A percentile compares a stretch with the other conserved stretches of the same genome.
These are phyloP conservation scores for Gossypium anomalum DNA, from an alignment of 345 rosid genomes.

Conservation along the genomic window DNA sequence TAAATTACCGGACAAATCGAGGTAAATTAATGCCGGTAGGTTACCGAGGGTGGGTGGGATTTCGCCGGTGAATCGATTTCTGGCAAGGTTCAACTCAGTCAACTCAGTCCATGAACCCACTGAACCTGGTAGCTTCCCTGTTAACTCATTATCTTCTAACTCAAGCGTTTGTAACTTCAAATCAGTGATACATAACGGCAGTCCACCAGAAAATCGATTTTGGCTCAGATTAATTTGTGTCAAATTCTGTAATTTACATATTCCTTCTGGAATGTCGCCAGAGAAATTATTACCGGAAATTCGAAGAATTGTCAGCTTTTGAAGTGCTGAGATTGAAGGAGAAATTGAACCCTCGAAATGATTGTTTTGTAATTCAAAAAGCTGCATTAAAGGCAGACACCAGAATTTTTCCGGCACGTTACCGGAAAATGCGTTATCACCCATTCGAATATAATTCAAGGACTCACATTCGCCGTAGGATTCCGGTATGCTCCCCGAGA, in stretches of 20 bases:
- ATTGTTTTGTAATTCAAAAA: slow-evolving; percentile 45
- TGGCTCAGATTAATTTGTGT: slow-evolving; percentile 36
- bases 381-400: slow-evolving; percentile 35
- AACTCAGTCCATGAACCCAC: slow-evolving; percentile 41
- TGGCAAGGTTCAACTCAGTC: slow-evolving; percentile 47
- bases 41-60: slow-evolving; percentile 56
- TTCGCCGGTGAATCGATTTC: slow-evolving; percentile 43
- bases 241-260: slow-evolving; percentile 37
- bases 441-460: slow-evolving; percentile 43
- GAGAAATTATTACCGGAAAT: slow-evolving; percentile 51
- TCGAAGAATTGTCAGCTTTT: slow-evolving; percentile 23
- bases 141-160: slow-evolving; percentile 47
- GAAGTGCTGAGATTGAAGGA: slow-evolving; percentile 34
- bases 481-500: slow-evolving; percentile 50
- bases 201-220: slow-evolving; percentile 39
- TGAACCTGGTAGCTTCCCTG: slow-evolving; percentile 49
- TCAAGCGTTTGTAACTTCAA: slow-evolving; percentile 48
- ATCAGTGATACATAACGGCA: slow-evolving; percentile 46
- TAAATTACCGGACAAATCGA: slow-evolving; percentile 59
- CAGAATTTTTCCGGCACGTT: slow-evolving; percentile 42
- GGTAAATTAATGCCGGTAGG: slow-evolving; percentile 42
- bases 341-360: slow-evolving; percentile 51
- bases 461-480: slow-evolving; percentile 48
- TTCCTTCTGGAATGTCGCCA: slow-evolving; percentile 40
- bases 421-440: slow-evolving; percentile 49